These are phyloP conservation scores for Myxozyma mucilagina DNA, from an alignment of 805 yeast species.

Conservation along the genomic window DNA sequence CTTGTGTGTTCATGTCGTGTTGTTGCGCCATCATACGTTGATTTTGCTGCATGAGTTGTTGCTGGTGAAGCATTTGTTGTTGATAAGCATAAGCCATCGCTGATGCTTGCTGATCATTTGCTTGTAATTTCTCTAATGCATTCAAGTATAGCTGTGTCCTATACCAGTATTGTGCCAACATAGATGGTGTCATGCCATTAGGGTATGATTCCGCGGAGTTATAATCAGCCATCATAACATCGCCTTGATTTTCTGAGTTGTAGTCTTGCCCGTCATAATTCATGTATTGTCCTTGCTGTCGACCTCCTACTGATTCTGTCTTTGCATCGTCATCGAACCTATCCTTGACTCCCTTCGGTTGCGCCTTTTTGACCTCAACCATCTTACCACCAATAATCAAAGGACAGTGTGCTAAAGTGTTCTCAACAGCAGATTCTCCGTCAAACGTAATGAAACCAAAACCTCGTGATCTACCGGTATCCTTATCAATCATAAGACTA, in stretches of 20 bases:
- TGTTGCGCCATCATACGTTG: neutral
- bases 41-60: constrained; percentile 1
- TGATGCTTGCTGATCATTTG: constrained; percentile 6
- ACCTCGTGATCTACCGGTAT: constrained; percentile 94
- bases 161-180: constrained; percentile 48
- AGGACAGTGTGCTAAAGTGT: constrained; percentile 77
- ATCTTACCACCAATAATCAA: constrained; percentile 77
- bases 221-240: constrained; percentile 7
- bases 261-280: constrained; percentile 29
- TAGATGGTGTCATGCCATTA: constrained; percentile 44
- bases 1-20: neutral
- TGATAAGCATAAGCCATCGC: constrained; percentile 2
- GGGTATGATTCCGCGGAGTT: constrained; percentile 18
- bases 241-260: constrained; percentile 18
- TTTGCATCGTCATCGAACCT: constrained; percentile 5
- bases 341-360: constrained; percentile 40
- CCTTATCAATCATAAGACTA: constrained; percentile 95
- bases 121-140: constrained; percentile 14
- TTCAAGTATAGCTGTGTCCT: constrained; percentile 42
- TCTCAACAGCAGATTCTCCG: constrained; percentile 89
- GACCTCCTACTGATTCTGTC: constrained; percentile 13
- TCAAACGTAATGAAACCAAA: constrained; percentile 96
- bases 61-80: constrained; percentile 5
- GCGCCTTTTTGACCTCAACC: constrained; percentile 48
- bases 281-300: constrained; percentile 3